Evolutionary conservation across 805 yeast genomes (phyloP), one percentile per base, ranked within the genome.

Genomic region (Wickerhamiella sorbophila): DNA sequence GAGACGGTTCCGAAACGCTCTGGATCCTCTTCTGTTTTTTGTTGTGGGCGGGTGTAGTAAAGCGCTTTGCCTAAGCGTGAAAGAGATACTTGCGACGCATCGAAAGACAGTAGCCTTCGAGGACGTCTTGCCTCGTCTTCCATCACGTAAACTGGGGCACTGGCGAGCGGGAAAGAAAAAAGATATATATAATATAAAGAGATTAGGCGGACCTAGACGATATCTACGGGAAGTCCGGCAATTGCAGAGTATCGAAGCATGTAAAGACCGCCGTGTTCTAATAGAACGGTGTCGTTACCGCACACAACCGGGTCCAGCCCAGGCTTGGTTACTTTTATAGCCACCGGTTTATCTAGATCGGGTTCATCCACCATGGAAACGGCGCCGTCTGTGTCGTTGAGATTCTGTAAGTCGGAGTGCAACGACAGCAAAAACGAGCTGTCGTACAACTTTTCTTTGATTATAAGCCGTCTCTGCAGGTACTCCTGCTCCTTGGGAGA

Each of bases 331-430:
- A 74, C 79, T 37, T 72, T 67, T 9, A 87, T 65, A 52, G 85
- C 86, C 1, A 91, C 96, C 5, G 91, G 82, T 44, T 68, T 71
- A 48, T 80, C 70, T 55, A 81, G 50, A 38, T 82, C 82, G 0
- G 97, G 97, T 46, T 69, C 70, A 14, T 75, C 80, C 2, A 88
- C 66, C 97, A 91, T 87, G 4, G 58, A 48, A 8, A 51, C 53
- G 10, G 55, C 52, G 2, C 79, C 83, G 10, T 75, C 69, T 1
- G 71, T 71, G 49, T 85, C 95, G 52, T 86, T 93, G 44, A 91
- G 64, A 4, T 77, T 74, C 38, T 79, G 85, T 39, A 85, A 61
- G 32, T 70, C 67, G 16, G 66, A 70, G 0, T 96, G 95, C 49
- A 87, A 61, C 42, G 72, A 69, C 44, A 67, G 65, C 43, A 88